Base-by-base conservation (phyloP, 495 filamentous ascomycete genomes). In the Daldinia vernicosa region DNA sequence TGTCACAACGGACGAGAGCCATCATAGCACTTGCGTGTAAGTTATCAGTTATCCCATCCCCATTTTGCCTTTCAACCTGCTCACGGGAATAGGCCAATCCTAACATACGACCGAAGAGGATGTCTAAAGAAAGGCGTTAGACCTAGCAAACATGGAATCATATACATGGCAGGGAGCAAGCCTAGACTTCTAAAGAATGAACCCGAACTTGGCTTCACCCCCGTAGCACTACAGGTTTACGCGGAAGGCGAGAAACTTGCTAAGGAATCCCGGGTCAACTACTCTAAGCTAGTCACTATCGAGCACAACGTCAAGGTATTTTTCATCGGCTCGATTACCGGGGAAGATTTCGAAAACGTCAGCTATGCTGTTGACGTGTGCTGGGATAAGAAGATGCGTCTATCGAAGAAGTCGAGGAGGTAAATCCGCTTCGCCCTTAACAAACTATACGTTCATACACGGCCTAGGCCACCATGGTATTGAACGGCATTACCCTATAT, bases 21-120 rank as follows among this genome's bases (percentile, higher is more conserved):
- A 77, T 37, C 77, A 84, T 54, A 82, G 80, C 53, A 81, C 81
- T 27, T 85, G 83, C 78, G 82, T 85, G 83, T 85, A 75, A 78
- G 82, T n/a, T 27, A 53, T 22, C 5, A 78, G 82, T n/a, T 27
- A 53, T 22, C 5, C 62, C 19, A 40, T n/a, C 8, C 47, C 15
- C 24, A 1, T 33, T 53, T 33, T 12, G 8, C 3, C 3, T 32
- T 28, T 3, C 27, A 11, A 28, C 24, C 47, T 43, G 37, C 59
- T 70, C 17, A 70, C 40, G 47, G 2, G 3, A 14, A 60, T 37
- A 84, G 83, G 27, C 83, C 83, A 5, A 84, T 85, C 59, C 71
- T 83, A 47, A 85, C 83, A 1, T 85, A 85, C 43, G 78, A 78
- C 11, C 76, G 74, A 33, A 74, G 76, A 63, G 83, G 73, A 7